Conservation (phyloP, 495 filamentous ascomycete genomes). For the Aspergillus incahuasiensis region DNA sequence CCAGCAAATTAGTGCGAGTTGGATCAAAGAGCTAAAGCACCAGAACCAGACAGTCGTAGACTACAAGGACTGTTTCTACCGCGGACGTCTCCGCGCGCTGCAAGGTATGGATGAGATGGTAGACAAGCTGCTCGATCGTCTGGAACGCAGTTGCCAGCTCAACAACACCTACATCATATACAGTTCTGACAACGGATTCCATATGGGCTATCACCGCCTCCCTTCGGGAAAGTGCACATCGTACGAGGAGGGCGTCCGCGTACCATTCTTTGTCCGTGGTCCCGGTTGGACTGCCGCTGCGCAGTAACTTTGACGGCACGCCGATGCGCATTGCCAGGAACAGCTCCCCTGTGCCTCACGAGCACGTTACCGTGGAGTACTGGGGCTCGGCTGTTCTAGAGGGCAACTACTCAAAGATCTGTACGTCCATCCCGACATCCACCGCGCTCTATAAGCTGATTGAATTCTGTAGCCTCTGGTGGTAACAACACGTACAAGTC, state of each 20-base stretch:
- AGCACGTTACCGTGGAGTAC: slow-evolving; percentile 63
- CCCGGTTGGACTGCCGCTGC: slow-evolving; percentile 42
- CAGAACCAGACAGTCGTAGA: slow-evolving; percentile 54
- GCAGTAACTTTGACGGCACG: slow-evolving; percentile 47
- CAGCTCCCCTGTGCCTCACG: slow-evolving; percentile 43
- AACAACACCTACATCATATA: slow-evolving; percentile 71
- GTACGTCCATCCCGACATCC: slow-evolving; percentile 15
- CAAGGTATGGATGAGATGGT: slow-evolving; percentile 70
- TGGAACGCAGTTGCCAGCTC: slow-evolving; percentile 50
- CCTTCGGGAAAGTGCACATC: slow-evolving; percentile 68
- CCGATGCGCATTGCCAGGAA: slow-evolving; percentile 29
- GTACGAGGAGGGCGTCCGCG: slow-evolving; percentile 70
- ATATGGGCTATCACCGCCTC: slow-evolving; percentile 68
- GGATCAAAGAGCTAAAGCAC: slow-evolving; percentile 51
- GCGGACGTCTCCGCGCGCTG: slow-evolving; percentile 56
- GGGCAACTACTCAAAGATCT: slow-evolving; percentile 33
- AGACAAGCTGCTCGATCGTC: slow-evolving; percentile 46
- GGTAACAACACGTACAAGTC: slow-evolving; percentile 64
- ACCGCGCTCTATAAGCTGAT: not conserved
- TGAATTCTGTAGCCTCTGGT: slow-evolving; percentile 16
- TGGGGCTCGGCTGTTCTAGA: slow-evolving; percentile 55
- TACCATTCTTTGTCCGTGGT: slow-evolving; percentile 60
- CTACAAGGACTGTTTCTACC: slow-evolving; percentile 66
- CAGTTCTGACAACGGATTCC: slow-evolving; percentile 71
- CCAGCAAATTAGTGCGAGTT: slow-evolving; percentile 59